Percentiles rank a stretch among this genome's conserved stretches.
phyloP scores from a whole-genome alignment of 805 yeast genomes.

The Brettanomyces custersianus region DNA sequence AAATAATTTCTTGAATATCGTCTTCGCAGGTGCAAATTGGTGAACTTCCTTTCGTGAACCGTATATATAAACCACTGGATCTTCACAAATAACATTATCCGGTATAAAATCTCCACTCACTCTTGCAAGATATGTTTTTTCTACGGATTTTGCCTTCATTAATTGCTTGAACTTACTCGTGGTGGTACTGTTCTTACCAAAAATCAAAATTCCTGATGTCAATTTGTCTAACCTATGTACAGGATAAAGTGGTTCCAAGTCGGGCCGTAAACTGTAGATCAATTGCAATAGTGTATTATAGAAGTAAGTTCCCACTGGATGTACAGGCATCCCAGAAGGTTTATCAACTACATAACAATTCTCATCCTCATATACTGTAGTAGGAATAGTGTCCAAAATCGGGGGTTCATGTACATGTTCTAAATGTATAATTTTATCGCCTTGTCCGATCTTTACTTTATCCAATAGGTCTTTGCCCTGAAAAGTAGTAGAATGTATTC shows the following conservation, averaged over 20 bases:
- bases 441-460: conserved; percentile 8
- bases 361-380: conserved; percentile 28
- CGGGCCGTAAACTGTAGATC: conserved; percentile 14
- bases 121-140: conserved; percentile 36
- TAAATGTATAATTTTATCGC: conserved; percentile 20
- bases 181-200: conserved; percentile 26
- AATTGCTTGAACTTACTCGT: conserved; percentile 1
- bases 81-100: conserved; percentile 18
- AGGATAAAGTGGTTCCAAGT: conserved; percentile 12
- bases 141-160: not conserved
- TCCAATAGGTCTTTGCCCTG: conserved; percentile 2
- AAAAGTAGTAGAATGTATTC: not conserved
- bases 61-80: conserved; percentile 27
- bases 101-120: conserved; percentile 30
- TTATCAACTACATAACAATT: conserved; percentile 36
- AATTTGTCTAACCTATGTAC: conserved; percentile 42
- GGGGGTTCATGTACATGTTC: conserved; percentile 41
- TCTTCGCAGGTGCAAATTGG: conserved; percentile 12
- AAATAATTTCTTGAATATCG: conserved; percentile 11
- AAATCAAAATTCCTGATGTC: conserved; percentile 39
- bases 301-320: conserved; percentile 37
- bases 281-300: conserved; percentile 37
- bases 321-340: conserved; percentile 47
- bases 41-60: conserved; percentile 14
- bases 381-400: conserved; percentile 14